A percentile compares a stretch with the other conserved stretches of the same genome.
Evolutionary conservation across 2,329 filamentous ascomycete species (phyloP).

Genomic region (Fusarium sp.): DNA sequence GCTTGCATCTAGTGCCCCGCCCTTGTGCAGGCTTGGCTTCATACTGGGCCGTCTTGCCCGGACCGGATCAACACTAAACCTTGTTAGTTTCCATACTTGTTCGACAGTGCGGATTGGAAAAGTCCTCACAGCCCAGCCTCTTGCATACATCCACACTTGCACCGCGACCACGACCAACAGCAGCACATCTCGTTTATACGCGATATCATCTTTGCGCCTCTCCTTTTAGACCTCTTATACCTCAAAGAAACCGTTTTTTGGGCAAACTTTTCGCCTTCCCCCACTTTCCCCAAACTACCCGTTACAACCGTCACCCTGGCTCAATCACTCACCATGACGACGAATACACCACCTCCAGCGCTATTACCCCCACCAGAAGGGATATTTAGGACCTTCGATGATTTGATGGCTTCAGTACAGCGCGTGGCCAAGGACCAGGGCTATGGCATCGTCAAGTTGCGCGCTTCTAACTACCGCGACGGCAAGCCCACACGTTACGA

Average conservation of each 20-base stretch:
- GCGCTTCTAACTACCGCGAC: conserved; percentile 72
- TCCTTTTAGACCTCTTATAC: conserved; percentile 19
- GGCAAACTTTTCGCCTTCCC: conserved; percentile 33
- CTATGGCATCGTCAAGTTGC: conserved; percentile 71
- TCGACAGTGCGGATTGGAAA: conserved; percentile 58
- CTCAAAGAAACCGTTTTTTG: conserved; percentile 13
- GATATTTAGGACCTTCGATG: conserved; percentile 69
- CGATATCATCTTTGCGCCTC: conserved; percentile 34
- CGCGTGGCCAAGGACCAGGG: conserved; percentile 71
- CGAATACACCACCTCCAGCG: conserved; percentile 59
- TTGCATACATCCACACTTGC: conserved; percentile 40
- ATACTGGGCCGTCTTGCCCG: conserved; percentile 48
- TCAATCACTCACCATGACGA: conserved; percentile 56
- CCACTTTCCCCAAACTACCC: conserved; percentile 45
- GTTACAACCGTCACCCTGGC: conserved; percentile 49
- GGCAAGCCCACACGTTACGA: conserved; percentile 72
- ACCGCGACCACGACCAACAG: conserved; percentile 42
- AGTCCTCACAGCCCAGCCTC: conserved; percentile 55
- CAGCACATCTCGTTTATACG: conserved; percentile 36
- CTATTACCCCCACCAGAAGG: conserved; percentile 68
- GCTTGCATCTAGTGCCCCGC: conserved; percentile 14
- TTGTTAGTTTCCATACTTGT: conserved; percentile 48
- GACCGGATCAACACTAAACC: conserved; percentile 56
- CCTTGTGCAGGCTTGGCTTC: conserved; percentile 33
- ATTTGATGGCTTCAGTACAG: conserved; percentile 68